Evolutionary conservation across 2,329 filamentous ascomycete genomes (phyloP), one percentile per base, ranked within the genome.

Genomic region (Fusarium falciforme): DNA sequence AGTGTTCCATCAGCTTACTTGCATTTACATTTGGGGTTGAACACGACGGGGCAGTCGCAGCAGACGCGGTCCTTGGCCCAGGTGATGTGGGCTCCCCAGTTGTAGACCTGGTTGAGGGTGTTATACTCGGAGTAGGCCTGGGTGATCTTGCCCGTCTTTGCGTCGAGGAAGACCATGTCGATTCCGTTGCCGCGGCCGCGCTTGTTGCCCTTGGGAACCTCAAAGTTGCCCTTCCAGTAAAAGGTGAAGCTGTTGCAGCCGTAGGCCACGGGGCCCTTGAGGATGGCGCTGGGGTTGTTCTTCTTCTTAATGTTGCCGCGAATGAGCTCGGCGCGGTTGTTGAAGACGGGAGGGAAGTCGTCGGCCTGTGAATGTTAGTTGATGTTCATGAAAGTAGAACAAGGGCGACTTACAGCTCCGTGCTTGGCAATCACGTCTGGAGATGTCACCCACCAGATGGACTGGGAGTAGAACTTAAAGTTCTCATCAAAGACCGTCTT

Each of bases 171-270:
- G n/a, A 76, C 74, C 62, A 76, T 71, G 12, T 76, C 72, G 6
- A 76, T 71, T 0, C 74, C 74, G 6, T 76, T 76, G 9, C 68
- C 72, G 3, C 74, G 71, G 1, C 74, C 74, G 2, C 44, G 59
- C 8, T 40, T 14, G 5, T 20, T 65, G 1, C 72, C 72, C 5
- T 35, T 35, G 8, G 61, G 58, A 2, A 74, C 68, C 6, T 68
- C 40, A n/a, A 76, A 75, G 58, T 76, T 67, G 4, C 69, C 64
- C 66, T 76, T 76, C 74, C 74, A 76, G 64, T 76, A 76, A 57
- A 76, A 66, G 5, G 59, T 73, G 42, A 76, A 76, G 14, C 61
- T 68, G 64, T 76, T 76, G 62, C 74, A 76, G n/a, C 74, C 74
- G 16, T 71, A 76, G n/a, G 61, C 61, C 9, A 76, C 62, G 7